Evolutionary conservation across 2,329 filamentous ascomycete species (phyloP), one percentile per base, ranked within the genome.

Genomic region (Parafenestella ontariensis): DNA sequence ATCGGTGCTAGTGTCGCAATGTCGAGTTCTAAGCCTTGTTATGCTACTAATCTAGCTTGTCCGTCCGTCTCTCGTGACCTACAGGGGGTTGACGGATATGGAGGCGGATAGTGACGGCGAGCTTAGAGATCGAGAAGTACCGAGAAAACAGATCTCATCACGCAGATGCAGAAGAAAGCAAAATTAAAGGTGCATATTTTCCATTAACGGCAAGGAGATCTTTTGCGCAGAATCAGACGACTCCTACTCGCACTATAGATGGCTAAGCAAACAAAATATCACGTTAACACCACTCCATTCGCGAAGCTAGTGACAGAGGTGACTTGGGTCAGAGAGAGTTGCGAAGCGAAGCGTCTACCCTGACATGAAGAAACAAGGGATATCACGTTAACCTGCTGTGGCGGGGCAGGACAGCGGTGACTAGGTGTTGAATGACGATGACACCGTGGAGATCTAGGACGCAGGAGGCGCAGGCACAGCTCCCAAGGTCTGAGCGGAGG

Each of bases 361-460:
- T 43, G 47, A 49, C 36, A 44, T 34, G 29, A 29, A 21, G 23
- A 49, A 61, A 56, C 20, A 37, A 52, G 50, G 43, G 39, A 31
- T 68, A 74, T 74, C 72, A 75, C 72, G 72, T 75, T 74, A 75
- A 66, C 66, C 61, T 58, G 50, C 57, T 49, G 18, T 52, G 45
- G 21, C 28, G 9, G 18, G 48, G 59, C 54, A 62, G 62, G 68
- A 65, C 72, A 75, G 72, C 61, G 72, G 72, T 75, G 72, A 75
- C 72, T 75, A 28, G 37, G 39, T 53, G 44, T 18, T 24, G 15
- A 15, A 21, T n/a, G 9, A 24, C 34, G 17, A 15, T 41, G 17
- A 15, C 37, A 20, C 23, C 3, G 37, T 15, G 21, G 17, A 18
- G 9, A 5, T 36, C 31, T 54, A 66, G 15, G 56, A 53, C 45